Evolutionary conservation across 176 grass and related monocot genomes (phyloP).

Genomic region (Tillandsia fasciculata): DNA sequence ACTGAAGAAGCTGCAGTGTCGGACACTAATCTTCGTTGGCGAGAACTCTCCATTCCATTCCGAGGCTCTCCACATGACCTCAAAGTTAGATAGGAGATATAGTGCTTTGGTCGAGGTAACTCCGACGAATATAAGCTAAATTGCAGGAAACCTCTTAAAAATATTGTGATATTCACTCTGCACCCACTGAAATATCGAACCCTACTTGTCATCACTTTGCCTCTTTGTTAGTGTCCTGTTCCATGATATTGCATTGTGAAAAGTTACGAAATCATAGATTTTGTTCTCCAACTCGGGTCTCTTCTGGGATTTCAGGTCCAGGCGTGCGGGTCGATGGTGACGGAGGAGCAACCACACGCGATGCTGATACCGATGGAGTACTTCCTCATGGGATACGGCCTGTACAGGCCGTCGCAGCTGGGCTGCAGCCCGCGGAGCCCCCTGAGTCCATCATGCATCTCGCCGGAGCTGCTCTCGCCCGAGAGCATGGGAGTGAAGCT

Average conservation of each 20-base stretch:
- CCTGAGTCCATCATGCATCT: constrained; percentile 73
- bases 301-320: constrained; percentile 49
- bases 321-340: constrained; percentile 75
- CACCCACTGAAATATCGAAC: no score
- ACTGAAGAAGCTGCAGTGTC: constrained; percentile 72
- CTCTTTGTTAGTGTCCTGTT: neutral
- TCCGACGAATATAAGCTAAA: neutral
- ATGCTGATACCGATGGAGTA: constrained; percentile 97
- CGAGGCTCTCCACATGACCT: constrained; percentile 78
- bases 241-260: neutral
- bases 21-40: constrained; percentile 81
- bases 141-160: neutral
- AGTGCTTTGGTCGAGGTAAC: constrained; percentile 90
- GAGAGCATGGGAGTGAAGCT: constrained; percentile 99
- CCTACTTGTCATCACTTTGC: no score
- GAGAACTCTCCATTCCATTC: constrained; percentile 77
- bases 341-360: constrained; percentile 86
- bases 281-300: neutral
- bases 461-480: constrained; percentile 71
- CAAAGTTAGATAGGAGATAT: constrained; percentile 81
- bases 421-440: constrained; percentile 72
- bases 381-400: constrained; percentile 85
- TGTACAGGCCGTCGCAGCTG: constrained; percentile 64
- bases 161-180: neutral
- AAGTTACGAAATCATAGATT: neutral